Base-by-base conservation (phyloP, 129 eudicot genomes). In the Chrysanthemum seticuspe region DNA sequence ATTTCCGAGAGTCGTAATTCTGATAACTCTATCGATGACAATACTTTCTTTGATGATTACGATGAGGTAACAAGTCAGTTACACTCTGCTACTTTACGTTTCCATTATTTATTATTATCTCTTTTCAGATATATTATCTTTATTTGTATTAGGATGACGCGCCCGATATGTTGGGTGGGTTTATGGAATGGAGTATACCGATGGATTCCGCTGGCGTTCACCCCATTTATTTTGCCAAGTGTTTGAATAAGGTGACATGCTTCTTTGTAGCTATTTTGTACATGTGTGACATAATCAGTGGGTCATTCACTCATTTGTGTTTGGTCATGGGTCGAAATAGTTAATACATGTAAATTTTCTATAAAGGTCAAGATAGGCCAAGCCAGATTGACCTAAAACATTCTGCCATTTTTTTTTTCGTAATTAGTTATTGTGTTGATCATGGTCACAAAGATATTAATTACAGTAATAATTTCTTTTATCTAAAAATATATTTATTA, bases 201-300 rank as follows among this genome's bases (percentile, higher is more conserved):
- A 82, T 84, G 19, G 75, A 76, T 62, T 77, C 85, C 27, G 71
- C 72, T 50, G 56, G 77, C 70, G 70, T 78, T 10, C 96, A 89
- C 73, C 96, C 96, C 71, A 67, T 84, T 74, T 86, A 86, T 80
- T 89, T 89, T 78, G 77, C 96, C 50, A 89, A 89, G 79, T 89
- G 92, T 85, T 82, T 89, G 86, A 75, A 86, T 44, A 86, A 86
- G 96, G 96, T 86, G 84, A 77, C 66, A 66, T 67, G 68, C 27
- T 73, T 10, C 58, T 67, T 29, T 65, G 63, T 62, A 53, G 53
- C 76, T 66, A 51, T 21, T 29, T n/a, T 67, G 23, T 61, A 11
- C 47, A 13, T 7, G 60, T 2, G 7, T 61, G 29, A 15, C 12
- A 59, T 44, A 21, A 45, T 45, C 48, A 48, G 10, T 10, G 15